These are phyloP conservation scores for Candida methanosorbosa DNA, from an alignment of 805 yeast genomes.

Conservation along the genomic window DNA sequence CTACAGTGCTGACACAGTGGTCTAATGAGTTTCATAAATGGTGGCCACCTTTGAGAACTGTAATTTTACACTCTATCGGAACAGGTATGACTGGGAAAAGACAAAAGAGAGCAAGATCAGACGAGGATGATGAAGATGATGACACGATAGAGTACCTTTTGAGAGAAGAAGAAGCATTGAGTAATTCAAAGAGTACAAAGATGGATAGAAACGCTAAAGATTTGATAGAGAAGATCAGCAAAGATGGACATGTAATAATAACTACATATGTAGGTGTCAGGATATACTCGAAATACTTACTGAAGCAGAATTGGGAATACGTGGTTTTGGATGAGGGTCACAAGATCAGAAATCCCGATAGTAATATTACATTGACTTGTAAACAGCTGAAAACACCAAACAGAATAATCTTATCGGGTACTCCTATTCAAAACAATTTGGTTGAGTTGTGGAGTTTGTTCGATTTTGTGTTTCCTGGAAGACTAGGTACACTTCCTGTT, in stretches of 20 bases:
- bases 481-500: slow-evolving; percentile 90
- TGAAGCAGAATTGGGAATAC: slow-evolving; percentile 80
- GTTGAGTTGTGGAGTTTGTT: slow-evolving; percentile 91
- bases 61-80: slow-evolving; percentile 88
- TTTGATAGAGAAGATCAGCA: slow-evolving; percentile 48
- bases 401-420: slow-evolving; percentile 84
- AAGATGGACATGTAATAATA: slow-evolving; percentile 72
- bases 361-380: slow-evolving; percentile 77
- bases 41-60: slow-evolving; percentile 94
- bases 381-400: slow-evolving; percentile 81
- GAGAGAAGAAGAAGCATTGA: slow-evolving; percentile 25
- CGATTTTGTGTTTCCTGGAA: slow-evolving; percentile 92
- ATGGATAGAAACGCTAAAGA: slow-evolving; percentile 23
- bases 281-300: slow-evolving; percentile 43
- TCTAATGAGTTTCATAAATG: slow-evolving; percentile 91
- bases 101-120: slow-evolving; percentile 21
- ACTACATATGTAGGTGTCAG: slow-evolving; percentile 73
- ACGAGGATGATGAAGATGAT: slow-evolving; percentile 40
- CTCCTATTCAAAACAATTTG: slow-evolving; percentile 92
- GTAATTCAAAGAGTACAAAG: slow-evolving; percentile 19
- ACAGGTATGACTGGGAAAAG: slow-evolving; percentile 54
- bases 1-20: slow-evolving; percentile 95
- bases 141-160: slow-evolving; percentile 39
- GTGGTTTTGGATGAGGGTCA: slow-evolving; percentile 94
- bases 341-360: slow-evolving; percentile 90